Evolutionary conservation across 2,329 filamentous ascomycete species (phyloP), one percentile per base, ranked within the genome.

Genomic region (Sarocladium brachiariae): DNA sequence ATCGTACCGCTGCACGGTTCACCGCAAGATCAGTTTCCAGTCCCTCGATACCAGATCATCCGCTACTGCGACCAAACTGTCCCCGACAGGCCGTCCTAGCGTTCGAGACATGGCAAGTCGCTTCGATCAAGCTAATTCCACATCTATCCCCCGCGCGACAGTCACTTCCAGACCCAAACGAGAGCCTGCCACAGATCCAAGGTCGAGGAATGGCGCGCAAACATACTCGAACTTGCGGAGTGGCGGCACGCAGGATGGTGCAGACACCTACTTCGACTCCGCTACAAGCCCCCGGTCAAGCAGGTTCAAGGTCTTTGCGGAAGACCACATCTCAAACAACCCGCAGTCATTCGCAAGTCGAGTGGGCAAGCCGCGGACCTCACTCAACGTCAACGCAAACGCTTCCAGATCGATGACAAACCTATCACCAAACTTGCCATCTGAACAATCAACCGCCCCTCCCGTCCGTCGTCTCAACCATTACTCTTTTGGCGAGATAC

Each of bases 101-200:
- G 86, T 93, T 58, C 89, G 85, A 68, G 87, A 93, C 62, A 73
- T 93, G 55, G 83, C 87, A 60, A 88, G 84, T 66, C 83, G 80
- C 50, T 93, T 92, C 68, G 87, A 92, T 65, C 81, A 84, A 61
- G 81, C 75, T 57, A 71, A 65, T 55, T 52, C 55, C 37, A 54
- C 65, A 53, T 59, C 65, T 38, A 61, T 68, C 50, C 57, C 65
- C 51, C 69, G 68, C 54, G 68, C 66, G 56, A 61, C 65, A 60
- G 54, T 65, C 66, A 62, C 61, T 51, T 53, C 57, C 56, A 63
- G 58, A 53, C 52, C 59, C 50, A 62, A 60, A 55, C 60, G 61
- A 63, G 69, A 60, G 61, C 58, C 49, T 55, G 53, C 56, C 59
- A 65, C 60, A 59, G 60, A 61, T 61, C 68, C 61, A 55, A 63